Percentiles rank a stretch among this genome's conserved stretches.
These are phyloP conservation scores for Lentinula novae-zelandiae DNA, from an alignment of 1,284 basidiomycete species.

Conservation along the genomic window DNA sequence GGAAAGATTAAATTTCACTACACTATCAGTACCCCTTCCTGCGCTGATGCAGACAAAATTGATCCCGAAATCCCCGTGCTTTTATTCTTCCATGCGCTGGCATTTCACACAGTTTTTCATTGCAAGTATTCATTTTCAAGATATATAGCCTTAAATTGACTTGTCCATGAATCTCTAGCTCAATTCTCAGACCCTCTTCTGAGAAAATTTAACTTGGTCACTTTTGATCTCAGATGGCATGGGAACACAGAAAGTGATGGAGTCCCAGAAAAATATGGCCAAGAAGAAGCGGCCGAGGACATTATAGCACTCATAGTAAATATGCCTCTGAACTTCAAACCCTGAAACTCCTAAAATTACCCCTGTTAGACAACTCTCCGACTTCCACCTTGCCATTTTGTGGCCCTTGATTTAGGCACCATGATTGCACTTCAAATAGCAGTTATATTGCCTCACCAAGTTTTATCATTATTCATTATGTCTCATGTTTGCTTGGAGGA, in stretches of 20 bases:
- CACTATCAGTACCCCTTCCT: slow-evolving; percentile 33
- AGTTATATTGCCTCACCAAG: slow-evolving; percentile 5
- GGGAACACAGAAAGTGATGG: slow-evolving; percentile 13
- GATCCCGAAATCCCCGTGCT: slow-evolving; percentile 29
- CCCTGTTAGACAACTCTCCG: slow-evolving; percentile 13
- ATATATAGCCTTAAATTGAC: too few relatives aligned
- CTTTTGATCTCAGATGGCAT: slow-evolving; percentile 15
- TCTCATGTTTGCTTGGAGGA: slow-evolving; percentile 13
- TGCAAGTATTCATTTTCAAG: neutral
- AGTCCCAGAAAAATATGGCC: slow-evolving; percentile 11
- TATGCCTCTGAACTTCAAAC: too few relatives aligned
- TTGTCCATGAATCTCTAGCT: slow-evolving; percentile 1
- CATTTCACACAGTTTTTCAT: slow-evolving; percentile 30
- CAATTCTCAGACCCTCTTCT: slow-evolving; percentile 15
- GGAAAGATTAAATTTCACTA: slow-evolving; percentile 31
- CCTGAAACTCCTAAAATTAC: neutral
- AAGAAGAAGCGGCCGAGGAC: slow-evolving; percentile 15
- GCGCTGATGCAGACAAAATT: slow-evolving; percentile 24
- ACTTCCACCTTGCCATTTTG: slow-evolving; percentile 16
- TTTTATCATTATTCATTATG: slow-evolving; percentile 13
- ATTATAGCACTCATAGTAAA: slow-evolving; percentile 15
- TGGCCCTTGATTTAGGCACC: slow-evolving; percentile 14
- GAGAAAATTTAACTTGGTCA: slow-evolving; percentile 16
- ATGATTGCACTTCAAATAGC: slow-evolving; percentile 13
- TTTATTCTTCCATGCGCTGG: slow-evolving; percentile 33